These are phyloP conservation scores for Penicillium sp. DNA, from an alignment of 2,329 filamentous ascomycete species.

Conservation along the genomic window DNA sequence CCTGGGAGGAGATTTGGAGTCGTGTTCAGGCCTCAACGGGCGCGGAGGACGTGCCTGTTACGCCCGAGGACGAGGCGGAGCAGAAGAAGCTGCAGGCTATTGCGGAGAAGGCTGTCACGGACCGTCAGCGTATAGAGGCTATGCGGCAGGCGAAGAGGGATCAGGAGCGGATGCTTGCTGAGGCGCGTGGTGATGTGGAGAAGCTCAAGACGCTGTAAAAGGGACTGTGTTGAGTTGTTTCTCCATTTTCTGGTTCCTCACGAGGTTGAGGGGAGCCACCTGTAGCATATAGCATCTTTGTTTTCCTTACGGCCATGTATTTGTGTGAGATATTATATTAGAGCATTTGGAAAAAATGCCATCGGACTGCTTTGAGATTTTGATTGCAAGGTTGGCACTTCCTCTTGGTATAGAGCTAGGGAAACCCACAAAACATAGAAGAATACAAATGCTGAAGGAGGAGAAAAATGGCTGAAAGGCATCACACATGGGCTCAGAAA, in stretches of 20 bases:
- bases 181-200: constrained; percentile 43
- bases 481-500: constrained; percentile 1
- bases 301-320: constrained; percentile 21
- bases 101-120: constrained; percentile 34
- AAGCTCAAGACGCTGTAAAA: constrained; percentile 36
- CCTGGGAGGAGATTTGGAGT: constrained; percentile 42
- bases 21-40: constrained; percentile 41
- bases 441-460: background rate
- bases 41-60: constrained; percentile 34
- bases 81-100: constrained; percentile 35
- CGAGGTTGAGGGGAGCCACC: constrained; percentile 7
- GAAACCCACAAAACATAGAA: background rate
- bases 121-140: constrained; percentile 35
- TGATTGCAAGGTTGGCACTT: background rate
- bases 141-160: constrained; percentile 45
- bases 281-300: constrained; percentile 27
- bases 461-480: background rate
- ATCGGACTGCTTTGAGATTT: background rate
- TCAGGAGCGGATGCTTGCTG: constrained; percentile 43
- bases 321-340: constrained; percentile 16
- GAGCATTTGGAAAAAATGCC: background rate
- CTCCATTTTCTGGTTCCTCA: constrained; percentile 2
- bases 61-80: constrained; percentile 35
- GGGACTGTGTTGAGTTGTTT: constrained; percentile 1
- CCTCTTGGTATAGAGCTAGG: constrained; percentile 10